Evolutionary conservation across 495 filamentous ascomycete genomes (phyloP).

Genomic region (Penicillium mononematosum): DNA sequence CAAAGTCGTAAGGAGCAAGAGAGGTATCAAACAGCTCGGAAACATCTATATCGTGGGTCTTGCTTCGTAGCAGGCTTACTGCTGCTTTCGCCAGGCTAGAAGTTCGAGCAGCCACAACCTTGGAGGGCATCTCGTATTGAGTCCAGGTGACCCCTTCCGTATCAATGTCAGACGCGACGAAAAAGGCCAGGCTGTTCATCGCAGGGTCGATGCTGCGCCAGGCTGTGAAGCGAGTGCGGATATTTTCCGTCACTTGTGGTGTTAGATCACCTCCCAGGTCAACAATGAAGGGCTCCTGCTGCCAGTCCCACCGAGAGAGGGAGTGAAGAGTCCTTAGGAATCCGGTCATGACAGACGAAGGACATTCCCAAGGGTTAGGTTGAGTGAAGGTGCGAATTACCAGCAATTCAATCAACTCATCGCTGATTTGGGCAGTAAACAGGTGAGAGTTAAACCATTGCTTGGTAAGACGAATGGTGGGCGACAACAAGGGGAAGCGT

Average conservation of each 20-base stretch:
- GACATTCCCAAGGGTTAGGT: slow-evolving; percentile 76
- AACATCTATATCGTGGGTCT: slow-evolving; percentile 55
- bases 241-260: slow-evolving; percentile 49
- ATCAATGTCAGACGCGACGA: slow-evolving; percentile 79
- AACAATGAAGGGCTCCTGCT: slow-evolving; percentile 72
- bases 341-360: slow-evolving; percentile 74
- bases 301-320: slow-evolving; percentile 89
- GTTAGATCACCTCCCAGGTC: slow-evolving; percentile 64
- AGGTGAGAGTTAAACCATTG: slow-evolving; percentile 86
- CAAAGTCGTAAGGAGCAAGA: slow-evolving; percentile 77
- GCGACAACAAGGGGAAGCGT: slow-evolving; percentile 75
- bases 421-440: slow-evolving; percentile 68
- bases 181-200: slow-evolving; percentile 79
- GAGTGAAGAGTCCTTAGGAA: slow-evolving; percentile 77
- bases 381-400: slow-evolving; percentile 73
- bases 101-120: slow-evolving; percentile 82
- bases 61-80: slow-evolving; percentile 55
- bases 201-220: slow-evolving; percentile 80
- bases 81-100: slow-evolving; percentile 75
- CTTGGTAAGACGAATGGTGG: slow-evolving; percentile 84
- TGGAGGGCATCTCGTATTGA: slow-evolving; percentile 62
- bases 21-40: slow-evolving; percentile 66
- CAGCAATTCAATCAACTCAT: slow-evolving; percentile 81
- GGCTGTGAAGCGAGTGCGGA: slow-evolving; percentile 70
- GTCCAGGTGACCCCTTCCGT: slow-evolving; percentile 78